These are phyloP conservation scores for Silene vulgaris DNA, from an alignment of 179 eudicot species.

Conservation along the genomic window DNA sequence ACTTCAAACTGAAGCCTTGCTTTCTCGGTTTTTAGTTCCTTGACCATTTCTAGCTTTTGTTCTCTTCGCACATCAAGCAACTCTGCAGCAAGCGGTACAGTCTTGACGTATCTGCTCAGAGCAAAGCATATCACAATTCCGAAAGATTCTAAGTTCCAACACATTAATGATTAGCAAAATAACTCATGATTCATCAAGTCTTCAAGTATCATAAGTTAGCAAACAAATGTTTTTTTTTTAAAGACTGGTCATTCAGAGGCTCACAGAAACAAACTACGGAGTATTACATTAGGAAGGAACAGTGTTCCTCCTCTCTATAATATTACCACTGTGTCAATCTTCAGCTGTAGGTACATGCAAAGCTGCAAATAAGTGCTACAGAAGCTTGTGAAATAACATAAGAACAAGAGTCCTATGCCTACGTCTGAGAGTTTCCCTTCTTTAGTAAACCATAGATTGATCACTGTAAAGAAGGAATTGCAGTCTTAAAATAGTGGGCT, in stretches of 20 bases:
- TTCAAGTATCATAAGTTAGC: no score
- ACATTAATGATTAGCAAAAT: no score
- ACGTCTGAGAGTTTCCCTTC: background rate
- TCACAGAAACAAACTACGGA: no score
- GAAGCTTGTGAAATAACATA: background rate
- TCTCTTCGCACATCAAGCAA: constrained; percentile 51
- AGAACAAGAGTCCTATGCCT: background rate
- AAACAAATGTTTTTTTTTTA: no score
- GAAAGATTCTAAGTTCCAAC: background rate
- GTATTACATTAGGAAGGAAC: no score
- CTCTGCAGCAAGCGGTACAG: constrained; percentile 92
- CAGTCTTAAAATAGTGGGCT: background rate
- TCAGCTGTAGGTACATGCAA: background rate
- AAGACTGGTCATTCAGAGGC: background rate
- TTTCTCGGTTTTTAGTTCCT: constrained; percentile 56
- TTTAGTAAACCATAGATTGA: background rate
- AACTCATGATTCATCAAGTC: no score
- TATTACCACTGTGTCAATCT: background rate
- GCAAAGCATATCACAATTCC: constrained; percentile 8
- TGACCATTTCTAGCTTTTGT: constrained; percentile 17
- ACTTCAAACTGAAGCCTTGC: constrained; percentile 73
- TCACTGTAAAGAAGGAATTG: background rate
- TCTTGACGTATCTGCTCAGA: constrained; percentile 79
- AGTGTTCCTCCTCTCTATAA: background rate
- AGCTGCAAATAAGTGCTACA: background rate